These are phyloP conservation scores for Hanseniaspora meyeri DNA, from an alignment of 805 yeast genomes.

Conservation along the genomic window DNA sequence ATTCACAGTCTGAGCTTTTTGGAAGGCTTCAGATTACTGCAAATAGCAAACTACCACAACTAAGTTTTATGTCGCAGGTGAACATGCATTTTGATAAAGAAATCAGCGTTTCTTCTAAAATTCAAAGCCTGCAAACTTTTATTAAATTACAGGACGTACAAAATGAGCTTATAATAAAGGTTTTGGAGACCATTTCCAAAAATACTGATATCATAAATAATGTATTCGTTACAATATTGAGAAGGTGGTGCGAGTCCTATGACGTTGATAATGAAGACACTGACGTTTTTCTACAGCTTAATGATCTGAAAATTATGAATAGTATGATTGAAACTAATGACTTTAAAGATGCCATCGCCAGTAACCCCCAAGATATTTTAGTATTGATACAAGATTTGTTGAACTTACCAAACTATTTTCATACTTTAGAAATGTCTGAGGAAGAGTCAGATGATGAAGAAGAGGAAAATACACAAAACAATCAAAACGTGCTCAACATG, in stretches of 20 bases:
- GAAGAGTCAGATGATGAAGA: slow-evolving; percentile 28
- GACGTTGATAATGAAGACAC: slow-evolving; percentile 3
- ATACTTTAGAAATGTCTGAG: slow-evolving; percentile 28
- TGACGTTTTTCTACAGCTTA: slow-evolving; percentile 33
- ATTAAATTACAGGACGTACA: slow-evolving; percentile 36
- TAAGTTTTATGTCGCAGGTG: slow-evolving; percentile 5
- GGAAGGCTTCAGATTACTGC: slow-evolving; percentile 25
- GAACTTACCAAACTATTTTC: slow-evolving; percentile 12
- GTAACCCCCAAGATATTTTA: slow-evolving; percentile 8
- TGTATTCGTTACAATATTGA: slow-evolving; percentile 41
- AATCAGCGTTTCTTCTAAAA: slow-evolving; percentile 8
- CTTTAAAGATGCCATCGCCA: slow-evolving; percentile 10
- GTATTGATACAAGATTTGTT: background rate
- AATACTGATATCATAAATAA: slow-evolving; percentile 33
- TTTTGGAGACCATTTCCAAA: slow-evolving; percentile 38
- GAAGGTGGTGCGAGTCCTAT: slow-evolving; percentile 43
- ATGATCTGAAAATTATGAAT: slow-evolving; percentile 57
- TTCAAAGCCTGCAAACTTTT: slow-evolving; percentile 23
- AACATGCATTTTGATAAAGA: slow-evolving; percentile 15
- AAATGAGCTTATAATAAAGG: slow-evolving; percentile 30
- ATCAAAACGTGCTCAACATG: slow-evolving; percentile 6
- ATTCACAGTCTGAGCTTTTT: slow-evolving; percentile 28
- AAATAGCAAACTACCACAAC: slow-evolving; percentile 27
- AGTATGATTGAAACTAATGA: slow-evolving; percentile 13
- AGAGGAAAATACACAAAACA: slow-evolving; percentile 18